These are phyloP conservation scores for Mortierella sp. DNA, from an alignment of 371 early-diverging fungal species.

Conservation along the genomic window DNA sequence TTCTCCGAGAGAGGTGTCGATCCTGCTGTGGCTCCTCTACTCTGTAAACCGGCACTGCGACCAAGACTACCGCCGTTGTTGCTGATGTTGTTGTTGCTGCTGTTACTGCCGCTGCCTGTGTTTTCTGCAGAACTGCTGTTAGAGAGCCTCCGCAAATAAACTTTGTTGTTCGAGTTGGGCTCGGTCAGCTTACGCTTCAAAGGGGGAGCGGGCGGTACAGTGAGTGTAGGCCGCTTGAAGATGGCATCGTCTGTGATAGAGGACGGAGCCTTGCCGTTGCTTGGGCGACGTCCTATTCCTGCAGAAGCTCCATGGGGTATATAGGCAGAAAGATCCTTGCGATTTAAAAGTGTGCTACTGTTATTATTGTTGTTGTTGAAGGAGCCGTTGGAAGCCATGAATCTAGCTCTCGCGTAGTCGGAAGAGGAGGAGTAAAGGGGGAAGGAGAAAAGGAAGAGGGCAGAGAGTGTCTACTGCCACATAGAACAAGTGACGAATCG, in stretches of 20 bases:
- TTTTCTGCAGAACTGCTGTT: slow-evolving; percentile 3
- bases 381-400: slow-evolving; percentile 1
- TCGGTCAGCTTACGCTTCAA: slow-evolving; percentile 43
- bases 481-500: neutral
- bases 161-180: slow-evolving; percentile 18
- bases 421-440: neutral
- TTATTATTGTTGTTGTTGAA: neutral
- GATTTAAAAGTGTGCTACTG: too few relatives aligned
- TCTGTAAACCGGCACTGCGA: too few relatives aligned
- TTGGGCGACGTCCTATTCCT: neutral
- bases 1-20: slow-evolving; percentile 11
- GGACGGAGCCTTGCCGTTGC: neutral
- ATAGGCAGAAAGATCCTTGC: slow-evolving; percentile 6
- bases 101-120: neutral
- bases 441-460: neutral
- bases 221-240: slow-evolving; percentile 15
- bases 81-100: slow-evolving; percentile 10
- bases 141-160: slow-evolving; percentile 38
- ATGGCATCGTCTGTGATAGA: slow-evolving; percentile 14
- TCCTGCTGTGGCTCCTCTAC: neutral
- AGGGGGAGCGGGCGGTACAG: slow-evolving; percentile 6
- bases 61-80: slow-evolving; percentile 1
- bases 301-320: slow-evolving; percentile 6
- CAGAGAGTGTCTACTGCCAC: neutral
- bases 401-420: slow-evolving; percentile 6